phyloP scores from a whole-genome alignment of 306 rosid species.

The Cucurbita maxima region DNA sequence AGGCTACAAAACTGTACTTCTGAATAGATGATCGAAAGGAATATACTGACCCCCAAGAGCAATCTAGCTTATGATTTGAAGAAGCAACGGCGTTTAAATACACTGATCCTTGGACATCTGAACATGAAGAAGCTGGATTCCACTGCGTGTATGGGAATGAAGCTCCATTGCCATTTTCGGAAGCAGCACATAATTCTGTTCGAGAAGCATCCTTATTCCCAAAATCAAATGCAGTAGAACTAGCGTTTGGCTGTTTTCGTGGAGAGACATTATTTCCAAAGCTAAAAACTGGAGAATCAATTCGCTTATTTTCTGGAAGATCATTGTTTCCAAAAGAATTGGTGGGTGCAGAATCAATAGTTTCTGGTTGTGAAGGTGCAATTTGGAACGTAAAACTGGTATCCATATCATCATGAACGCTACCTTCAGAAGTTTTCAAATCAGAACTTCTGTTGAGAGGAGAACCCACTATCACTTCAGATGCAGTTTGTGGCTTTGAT shows the following conservation, averaged over 20 bases:
- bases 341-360: slow-evolving; percentile 5
- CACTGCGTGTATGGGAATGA: slow-evolving; percentile 13
- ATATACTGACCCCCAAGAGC: slow-evolving; percentile 39
- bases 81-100: neutral
- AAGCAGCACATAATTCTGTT: neutral
- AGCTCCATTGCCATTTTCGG: slow-evolving; percentile 16
- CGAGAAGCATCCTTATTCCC: slow-evolving; percentile 2
- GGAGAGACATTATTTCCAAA: slow-evolving; percentile 23
- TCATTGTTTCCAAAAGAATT: slow-evolving; percentile 14
- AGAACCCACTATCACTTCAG: slow-evolving; percentile 16
- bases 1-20: neutral
- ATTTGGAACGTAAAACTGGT: slow-evolving; percentile 3
- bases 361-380: slow-evolving; percentile 15
- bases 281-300: slow-evolving; percentile 9
- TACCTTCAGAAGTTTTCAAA: slow-evolving; percentile 10
- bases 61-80: slow-evolving; percentile 19
- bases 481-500: slow-evolving; percentile 17
- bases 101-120: too few relatives aligned
- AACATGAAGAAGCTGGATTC: slow-evolving; percentile 7
- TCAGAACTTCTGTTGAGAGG: slow-evolving; percentile 13
- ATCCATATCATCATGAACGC: slow-evolving; percentile 22
- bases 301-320: slow-evolving; percentile 18
- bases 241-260: slow-evolving; percentile 6
- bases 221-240: neutral
- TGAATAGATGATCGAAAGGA: neutral